phyloP scores from a whole-genome alignment of 2,329 filamentous ascomycete genomes.

The Colletotrichum lupini region DNA sequence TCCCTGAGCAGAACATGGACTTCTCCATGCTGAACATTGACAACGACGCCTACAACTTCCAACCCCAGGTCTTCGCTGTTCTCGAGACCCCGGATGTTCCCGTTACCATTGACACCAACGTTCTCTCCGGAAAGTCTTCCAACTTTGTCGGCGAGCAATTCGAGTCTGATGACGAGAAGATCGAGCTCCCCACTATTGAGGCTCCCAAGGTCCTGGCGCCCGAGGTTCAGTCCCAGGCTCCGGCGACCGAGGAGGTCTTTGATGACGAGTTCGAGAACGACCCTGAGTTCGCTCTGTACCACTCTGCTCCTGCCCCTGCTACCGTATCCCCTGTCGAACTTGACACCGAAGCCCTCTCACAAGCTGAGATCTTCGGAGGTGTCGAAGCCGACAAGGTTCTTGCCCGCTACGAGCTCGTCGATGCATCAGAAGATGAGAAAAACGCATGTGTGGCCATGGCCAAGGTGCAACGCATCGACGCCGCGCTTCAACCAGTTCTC shows the following conservation, averaged over 20 bases:
- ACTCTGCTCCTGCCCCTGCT: constrained; percentile 49
- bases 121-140: constrained; percentile 78
- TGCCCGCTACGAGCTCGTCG: constrained; percentile 72
- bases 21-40: constrained; percentile 77
- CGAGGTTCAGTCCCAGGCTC: constrained; percentile 42
- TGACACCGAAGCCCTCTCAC: constrained; percentile 54
- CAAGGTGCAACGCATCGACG: constrained; percentile 62
- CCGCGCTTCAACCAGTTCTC: constrained; percentile 48
- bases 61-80: constrained; percentile 80
- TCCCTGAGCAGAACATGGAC: constrained; percentile 83
- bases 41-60: constrained; percentile 65
- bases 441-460: constrained; percentile 57
- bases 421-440: constrained; percentile 62
- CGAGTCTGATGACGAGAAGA: constrained; percentile 62
- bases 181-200: constrained; percentile 66
- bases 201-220: constrained; percentile 50
- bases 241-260: constrained; percentile 42
- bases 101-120: constrained; percentile 65
- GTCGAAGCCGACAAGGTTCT: constrained; percentile 73
- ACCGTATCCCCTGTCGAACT: constrained; percentile 49
- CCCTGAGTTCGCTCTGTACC: constrained; percentile 70
- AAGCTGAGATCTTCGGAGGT: constrained; percentile 60
- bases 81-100: constrained; percentile 76
- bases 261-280: constrained; percentile 73
- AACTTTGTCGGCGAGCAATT: constrained; percentile 62